These are phyloP conservation scores for Suillus brevipes DNA, from an alignment of 768 basidiomycete genomes.

Conservation along the genomic window DNA sequence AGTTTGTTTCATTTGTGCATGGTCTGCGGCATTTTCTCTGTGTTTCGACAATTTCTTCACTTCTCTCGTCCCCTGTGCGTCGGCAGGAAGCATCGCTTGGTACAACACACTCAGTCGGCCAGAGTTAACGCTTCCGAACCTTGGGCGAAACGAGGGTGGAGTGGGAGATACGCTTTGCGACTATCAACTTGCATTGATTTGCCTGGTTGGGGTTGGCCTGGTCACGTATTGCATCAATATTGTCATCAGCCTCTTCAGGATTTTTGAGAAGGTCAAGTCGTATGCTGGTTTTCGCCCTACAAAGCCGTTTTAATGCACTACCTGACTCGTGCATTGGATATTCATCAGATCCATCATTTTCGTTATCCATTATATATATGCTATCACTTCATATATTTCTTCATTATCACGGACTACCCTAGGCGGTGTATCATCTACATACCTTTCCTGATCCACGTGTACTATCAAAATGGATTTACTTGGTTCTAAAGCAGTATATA, in stretches of 20 bases:
- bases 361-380: neutral
- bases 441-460: neutral
- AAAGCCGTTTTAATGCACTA: neutral
- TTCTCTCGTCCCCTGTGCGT: conserved; percentile 75
- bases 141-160: conserved; percentile 44
- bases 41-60: conserved; percentile 93
- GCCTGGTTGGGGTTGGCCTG: conserved; percentile 74
- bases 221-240: conserved; percentile 83
- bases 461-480: neutral
- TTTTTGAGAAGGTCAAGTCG: conserved; percentile 89
- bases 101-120: conserved; percentile 65
- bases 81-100: conserved; percentile 62
- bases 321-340: neutral
- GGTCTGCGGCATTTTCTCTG: conserved; percentile 87
- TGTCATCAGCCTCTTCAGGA: conserved; percentile 80
- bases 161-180: conserved; percentile 67
- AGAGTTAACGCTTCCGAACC: conserved; percentile 23
- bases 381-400: neutral
- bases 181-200: conserved; percentile 74
- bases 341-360: neutral
- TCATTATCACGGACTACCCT: neutral
- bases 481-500: neutral
- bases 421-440: neutral
- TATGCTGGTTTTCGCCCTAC: conserved; percentile 41
- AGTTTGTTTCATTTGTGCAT: conserved; percentile 90